phyloP scores from a whole-genome alignment of 192 early-diverging fungal genomes.

The Entomortierella chlamydospora region DNA sequence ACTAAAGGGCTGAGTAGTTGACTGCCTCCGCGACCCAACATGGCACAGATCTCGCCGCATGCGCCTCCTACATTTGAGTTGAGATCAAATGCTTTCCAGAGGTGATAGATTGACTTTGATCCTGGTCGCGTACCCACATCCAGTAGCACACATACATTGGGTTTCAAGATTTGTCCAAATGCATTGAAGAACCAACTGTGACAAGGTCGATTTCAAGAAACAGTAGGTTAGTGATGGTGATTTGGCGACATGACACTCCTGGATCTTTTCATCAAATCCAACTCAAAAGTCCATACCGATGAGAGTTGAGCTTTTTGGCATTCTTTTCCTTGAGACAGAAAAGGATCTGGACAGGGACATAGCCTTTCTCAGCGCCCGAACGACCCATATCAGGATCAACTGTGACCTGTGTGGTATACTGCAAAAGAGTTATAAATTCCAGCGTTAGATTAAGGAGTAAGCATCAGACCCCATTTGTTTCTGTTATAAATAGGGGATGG shows the following conservation, averaged over 20 bases:
- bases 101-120: conserved; percentile 85
- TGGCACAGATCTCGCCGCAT: conserved; percentile 94
- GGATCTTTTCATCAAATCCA: too few species aligned
- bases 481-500: too few species aligned
- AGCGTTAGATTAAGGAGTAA: background rate
- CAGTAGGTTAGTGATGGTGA: background rate
- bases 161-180: conserved; percentile 81
- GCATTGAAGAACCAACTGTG: conserved; percentile 94
- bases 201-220: background rate
- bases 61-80: conserved; percentile 88
- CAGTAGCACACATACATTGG: conserved; percentile 90
- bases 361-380: conserved; percentile 44
- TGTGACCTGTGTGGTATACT: conserved; percentile 83
- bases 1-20: conserved; percentile 86
- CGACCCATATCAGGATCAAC: conserved; percentile 67
- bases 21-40: conserved; percentile 67
- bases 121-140: conserved; percentile 84
- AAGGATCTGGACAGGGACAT: conserved; percentile 87
- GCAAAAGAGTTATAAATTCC: background rate
- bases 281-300: conserved; percentile 68
- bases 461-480: background rate
- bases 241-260: background rate
- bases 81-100: conserved; percentile 93
- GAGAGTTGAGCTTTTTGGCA: conserved; percentile 93
- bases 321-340: conserved; percentile 96